These are phyloP conservation scores for Sporisorium exsertum DNA, from an alignment of 1,284 basidiomycete species.

Conservation along the genomic window DNA sequence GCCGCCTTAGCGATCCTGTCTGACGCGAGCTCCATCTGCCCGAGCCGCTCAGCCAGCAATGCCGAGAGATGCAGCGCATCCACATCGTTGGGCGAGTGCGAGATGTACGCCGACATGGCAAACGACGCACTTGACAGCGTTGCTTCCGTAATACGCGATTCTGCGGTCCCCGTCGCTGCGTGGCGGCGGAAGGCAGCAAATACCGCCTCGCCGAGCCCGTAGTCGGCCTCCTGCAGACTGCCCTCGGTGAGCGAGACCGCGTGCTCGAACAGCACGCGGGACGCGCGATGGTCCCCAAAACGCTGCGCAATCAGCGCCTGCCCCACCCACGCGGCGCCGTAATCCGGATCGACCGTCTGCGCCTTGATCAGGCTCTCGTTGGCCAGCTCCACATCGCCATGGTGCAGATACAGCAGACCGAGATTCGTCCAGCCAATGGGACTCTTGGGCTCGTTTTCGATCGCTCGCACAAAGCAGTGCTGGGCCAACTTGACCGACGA, in stretches of 20 bases:
- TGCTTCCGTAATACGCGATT: slow-evolving; percentile 4
- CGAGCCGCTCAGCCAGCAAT: slow-evolving; percentile 85
- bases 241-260: slow-evolving; percentile 79
- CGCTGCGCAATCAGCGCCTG: slow-evolving; percentile 83
- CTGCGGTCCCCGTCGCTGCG: slow-evolving; percentile 73
- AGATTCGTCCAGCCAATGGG: slow-evolving; percentile 84
- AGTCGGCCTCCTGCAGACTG: slow-evolving; percentile 81
- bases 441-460: slow-evolving; percentile 82
- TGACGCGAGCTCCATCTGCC: slow-evolving; percentile 77
- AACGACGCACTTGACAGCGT: slow-evolving; percentile 75
- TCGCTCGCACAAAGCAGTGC: slow-evolving; percentile 89
- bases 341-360: slow-evolving; percentile 91
- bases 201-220: slow-evolving; percentile 79
- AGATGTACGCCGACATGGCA: slow-evolving; percentile 81
- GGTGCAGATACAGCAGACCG: slow-evolving; percentile 87
- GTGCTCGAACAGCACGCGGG: slow-evolving; percentile 82
- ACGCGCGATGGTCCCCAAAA: slow-evolving; percentile 77
- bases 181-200: slow-evolving; percentile 73
- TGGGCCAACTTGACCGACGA: slow-evolving; percentile 80
- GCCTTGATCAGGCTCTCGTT: slow-evolving; percentile 87
- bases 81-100: slow-evolving; percentile 78
- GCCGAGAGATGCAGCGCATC: slow-evolving; percentile 86
- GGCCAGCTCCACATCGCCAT: slow-evolving; percentile 84
- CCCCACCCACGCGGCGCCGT: slow-evolving; percentile 90
- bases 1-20: slow-evolving; percentile 78